Conservation (phyloP, 805 yeast species). For the Cyberlindnera mrakii region DNA sequence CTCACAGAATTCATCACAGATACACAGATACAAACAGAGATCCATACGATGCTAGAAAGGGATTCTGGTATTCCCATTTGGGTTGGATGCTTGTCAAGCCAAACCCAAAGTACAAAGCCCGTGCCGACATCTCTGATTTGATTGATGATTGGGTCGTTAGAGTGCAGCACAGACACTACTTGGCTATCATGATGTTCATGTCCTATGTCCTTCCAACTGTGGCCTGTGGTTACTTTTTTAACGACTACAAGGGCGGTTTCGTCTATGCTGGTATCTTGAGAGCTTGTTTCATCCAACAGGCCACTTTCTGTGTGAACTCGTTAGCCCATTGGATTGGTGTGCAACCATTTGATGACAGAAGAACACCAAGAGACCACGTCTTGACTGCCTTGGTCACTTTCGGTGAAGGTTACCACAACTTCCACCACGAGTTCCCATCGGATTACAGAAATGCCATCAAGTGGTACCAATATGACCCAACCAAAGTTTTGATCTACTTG, state of each 20-base stretch:
- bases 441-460: conserved; percentile 83
- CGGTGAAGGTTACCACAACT: conserved; percentile 88
- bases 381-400: conserved; percentile 77
- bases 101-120: conserved; percentile 73
- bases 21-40: conserved; percentile 80
- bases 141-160: conserved; percentile 73
- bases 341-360: conserved; percentile 82
- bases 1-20: conserved; percentile 82
- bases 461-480: conserved; percentile 87
- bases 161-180: conserved; percentile 76
- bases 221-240: conserved; percentile 47
- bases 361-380: conserved; percentile 82
- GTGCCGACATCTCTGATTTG: conserved; percentile 56
- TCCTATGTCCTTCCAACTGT: conserved; percentile 60
- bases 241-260: conserved; percentile 67
- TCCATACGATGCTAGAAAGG: conserved; percentile 81
- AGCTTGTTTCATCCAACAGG: conserved; percentile 71
- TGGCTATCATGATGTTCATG: conserved; percentile 51
- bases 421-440: conserved; percentile 87
- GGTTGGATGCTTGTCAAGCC: conserved; percentile 83
- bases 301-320: conserved; percentile 81
- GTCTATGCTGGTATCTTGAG: conserved; percentile 70
- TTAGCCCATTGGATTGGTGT: conserved; percentile 83
- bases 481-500: conserved; percentile 55
- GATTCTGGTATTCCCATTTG: conserved; percentile 79